phyloP scores from a whole-genome alignment of 2,329 filamentous ascomycete species.

The Colletotrichum simmondsii region DNA sequence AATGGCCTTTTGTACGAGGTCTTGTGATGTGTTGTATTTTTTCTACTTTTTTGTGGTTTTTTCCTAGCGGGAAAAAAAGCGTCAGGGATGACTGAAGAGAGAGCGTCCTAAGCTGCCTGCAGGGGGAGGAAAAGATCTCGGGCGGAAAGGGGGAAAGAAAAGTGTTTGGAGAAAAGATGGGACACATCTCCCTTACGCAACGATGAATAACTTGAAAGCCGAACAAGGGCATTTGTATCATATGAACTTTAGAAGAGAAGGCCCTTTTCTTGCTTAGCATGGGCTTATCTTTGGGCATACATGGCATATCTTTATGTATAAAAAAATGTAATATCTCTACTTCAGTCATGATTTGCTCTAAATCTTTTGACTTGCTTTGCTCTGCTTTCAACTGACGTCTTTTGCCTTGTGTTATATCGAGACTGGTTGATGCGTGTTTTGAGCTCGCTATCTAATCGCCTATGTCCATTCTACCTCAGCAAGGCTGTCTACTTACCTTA shows the following conservation, averaged over 20 bases:
- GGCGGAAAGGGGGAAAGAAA: neutral
- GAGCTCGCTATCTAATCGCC: neutral
- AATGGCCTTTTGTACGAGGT: neutral
- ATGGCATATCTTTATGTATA: neutral
- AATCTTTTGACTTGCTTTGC: too few relatives aligned
- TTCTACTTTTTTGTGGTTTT: neutral
- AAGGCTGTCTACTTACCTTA: neutral
- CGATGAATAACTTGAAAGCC: neutral
- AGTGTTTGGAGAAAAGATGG: neutral
- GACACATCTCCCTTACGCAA: neutral
- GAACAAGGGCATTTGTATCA: neutral
- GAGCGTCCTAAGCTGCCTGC: neutral
- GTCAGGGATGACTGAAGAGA: neutral
- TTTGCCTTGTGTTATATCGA: too few relatives aligned
- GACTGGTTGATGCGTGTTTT: too few relatives aligned
- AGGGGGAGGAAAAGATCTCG: neutral
- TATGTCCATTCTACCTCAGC: neutral
- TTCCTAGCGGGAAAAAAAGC: neutral
- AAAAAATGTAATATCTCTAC: neutral
- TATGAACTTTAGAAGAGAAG: neutral
- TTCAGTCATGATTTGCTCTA: neutral
- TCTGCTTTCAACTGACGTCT: too few relatives aligned
- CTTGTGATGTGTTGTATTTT: neutral
- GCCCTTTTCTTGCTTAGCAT: neutral
- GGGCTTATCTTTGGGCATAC: neutral